Evolutionary conservation across 345 rosid species (phyloP), one percentile per base, ranked within the genome.

Genomic region (Noccaea bulbosa): DNA sequence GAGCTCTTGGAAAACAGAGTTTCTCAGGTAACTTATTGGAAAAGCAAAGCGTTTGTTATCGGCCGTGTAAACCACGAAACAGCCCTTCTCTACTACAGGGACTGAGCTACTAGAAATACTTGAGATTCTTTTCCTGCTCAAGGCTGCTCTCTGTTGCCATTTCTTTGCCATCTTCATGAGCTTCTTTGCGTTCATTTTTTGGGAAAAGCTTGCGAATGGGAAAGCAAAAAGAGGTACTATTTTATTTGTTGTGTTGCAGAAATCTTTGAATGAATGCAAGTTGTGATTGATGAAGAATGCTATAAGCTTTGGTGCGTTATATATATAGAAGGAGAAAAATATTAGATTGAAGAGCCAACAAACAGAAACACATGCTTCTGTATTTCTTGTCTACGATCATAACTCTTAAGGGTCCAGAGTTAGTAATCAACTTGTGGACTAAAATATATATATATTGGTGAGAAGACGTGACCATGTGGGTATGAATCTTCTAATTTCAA

Each of bases 51-150:
- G 67, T 3, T 2, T 9, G 9, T 58, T 17, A 67, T 74, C 78
- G 0, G 51, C 40, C 0, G 81, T 82, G 72, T 79, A 82, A 7
- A 71, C 73, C 17, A 74, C 73, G 32, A 79, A 82, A 35, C 79
- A 76, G 0, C 80, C 81, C 20, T 67, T 74, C 27, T 74, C 62
- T 24, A 24, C 27, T 9, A 4, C 15, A 3, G 61, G 8, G 0
- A 22, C 12, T 59, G 72, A 57, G 11, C 6, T 56, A 10, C 45
- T 55, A 57, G 45, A 22, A 75, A 59, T 14, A 17, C 20, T 17
- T 17, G 58, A 61, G 48, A 75, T 75, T 27, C 74, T 61, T 45
- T 67, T 74, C 41, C 78, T 67, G 22, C 3, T 11, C 0, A 67
- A 3, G 1, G 73, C 61, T 50, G 62, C 56, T 74, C 33, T 52